Evolutionary conservation across 352 stramenopile genomes (phyloP).

Genomic region (Pythium phragmiticola): DNA sequence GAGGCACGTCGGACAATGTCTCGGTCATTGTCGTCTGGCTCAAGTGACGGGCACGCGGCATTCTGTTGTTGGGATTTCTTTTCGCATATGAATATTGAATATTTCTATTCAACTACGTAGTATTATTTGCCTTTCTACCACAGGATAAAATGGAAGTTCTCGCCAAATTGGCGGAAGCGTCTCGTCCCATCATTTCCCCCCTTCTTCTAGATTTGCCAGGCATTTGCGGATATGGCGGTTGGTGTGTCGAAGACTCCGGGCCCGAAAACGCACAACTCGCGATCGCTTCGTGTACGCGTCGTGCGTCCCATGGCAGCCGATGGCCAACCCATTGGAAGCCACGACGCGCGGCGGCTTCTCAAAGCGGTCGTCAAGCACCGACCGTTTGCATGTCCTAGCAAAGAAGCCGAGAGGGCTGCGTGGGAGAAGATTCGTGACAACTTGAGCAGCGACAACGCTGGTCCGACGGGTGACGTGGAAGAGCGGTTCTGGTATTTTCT

Average conservation of each 20-base stretch:
- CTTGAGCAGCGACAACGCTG: not conserved
- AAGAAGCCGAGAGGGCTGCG: not conserved
- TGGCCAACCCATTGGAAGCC: not conserved
- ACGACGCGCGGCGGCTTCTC: constrained; percentile 1
- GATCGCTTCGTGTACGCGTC: constrained; percentile 13
- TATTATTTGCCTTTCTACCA: too few species aligned
- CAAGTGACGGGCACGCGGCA: constrained; percentile 30
- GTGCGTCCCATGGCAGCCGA: constrained; percentile 8
- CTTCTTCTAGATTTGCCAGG: not conserved
- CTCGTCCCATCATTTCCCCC: not conserved
- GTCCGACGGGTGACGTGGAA: not conserved
- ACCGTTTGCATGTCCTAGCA: not conserved
- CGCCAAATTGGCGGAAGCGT: not conserved
- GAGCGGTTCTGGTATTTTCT: constrained; percentile 15
- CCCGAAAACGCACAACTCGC: not conserved
- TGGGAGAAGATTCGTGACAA: constrained; percentile 1
- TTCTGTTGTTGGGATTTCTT: not conserved
- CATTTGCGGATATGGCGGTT: constrained; percentile 2
- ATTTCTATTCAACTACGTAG: too few species aligned
- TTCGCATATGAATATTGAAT: not conserved
- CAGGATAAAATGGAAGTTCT: too few species aligned
- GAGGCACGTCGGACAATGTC: constrained; percentile 91
- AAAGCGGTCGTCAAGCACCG: not conserved
- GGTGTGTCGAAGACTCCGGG: not conserved
- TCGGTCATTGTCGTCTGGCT: constrained; percentile 92